Base-by-base conservation (phyloP, 2,329 filamentous ascomycete species). In the Penicillium occitanis region DNA sequence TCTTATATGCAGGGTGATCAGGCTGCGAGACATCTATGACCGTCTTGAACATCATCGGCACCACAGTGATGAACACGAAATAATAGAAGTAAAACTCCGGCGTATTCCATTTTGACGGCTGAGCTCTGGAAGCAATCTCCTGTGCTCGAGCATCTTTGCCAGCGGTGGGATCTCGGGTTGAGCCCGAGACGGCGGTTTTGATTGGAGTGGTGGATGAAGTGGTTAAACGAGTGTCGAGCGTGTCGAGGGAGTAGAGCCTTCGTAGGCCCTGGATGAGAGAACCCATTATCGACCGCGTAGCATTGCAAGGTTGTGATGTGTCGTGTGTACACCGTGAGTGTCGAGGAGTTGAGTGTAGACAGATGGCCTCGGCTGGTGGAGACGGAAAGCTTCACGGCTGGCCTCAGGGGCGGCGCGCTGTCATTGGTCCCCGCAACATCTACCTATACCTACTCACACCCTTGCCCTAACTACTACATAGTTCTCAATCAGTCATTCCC, bases 31-130 rank as follows among this genome's bases (percentile, higher is more conserved):
- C 92, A 79, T 91, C 87, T 71, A 93, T 91, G 10, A 90, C 89
- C n/a, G 90, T 84, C 83, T 92, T 96, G 79, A 97, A 92, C 93
- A 99, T 99, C 73, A 88, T 85, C 8, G 92, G 92, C 30, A 98
- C 84, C 64, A 83, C 84, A 5, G 86, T 75, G 35, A 84, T 68
- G 71, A 97, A 86, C 70, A 91, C 79, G 22, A 90, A 58, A 71
- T 89, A 90, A 81, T 99, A 98, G 63, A 93, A 71, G 75, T 87
- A 90, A 81, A 95, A 98, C 79, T 99, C 95, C 2, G 86, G 85
- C 0, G 93, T 96, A 28, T 85, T 87, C 94, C 94, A 99, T 88
- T 86, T 90, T 51, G 93, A 86, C 42, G 88, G 86, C 68, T 83
- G 64, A 77, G 84, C 73, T 75, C 80, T 77, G 77, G 82, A 82